Evolutionary conservation across 345 rosid genomes (phyloP).

Genomic region (Euphorbia pulcherrima): DNA sequence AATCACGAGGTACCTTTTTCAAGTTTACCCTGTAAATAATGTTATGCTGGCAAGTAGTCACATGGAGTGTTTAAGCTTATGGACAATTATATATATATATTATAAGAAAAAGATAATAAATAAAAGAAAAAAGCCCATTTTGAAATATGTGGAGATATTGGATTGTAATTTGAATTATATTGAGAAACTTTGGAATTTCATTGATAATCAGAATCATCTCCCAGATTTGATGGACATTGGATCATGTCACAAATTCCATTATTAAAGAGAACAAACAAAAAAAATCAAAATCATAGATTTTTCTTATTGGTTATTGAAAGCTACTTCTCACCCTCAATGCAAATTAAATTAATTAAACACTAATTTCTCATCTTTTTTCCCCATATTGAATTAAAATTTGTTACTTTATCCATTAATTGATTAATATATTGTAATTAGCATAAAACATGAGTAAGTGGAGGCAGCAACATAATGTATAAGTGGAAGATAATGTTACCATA

Average conservation of each 20-base stretch:
- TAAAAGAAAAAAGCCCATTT: background rate
- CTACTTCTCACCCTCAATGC: background rate
- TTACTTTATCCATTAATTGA: too few relatives aligned
- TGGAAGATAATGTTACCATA: too few relatives aligned
- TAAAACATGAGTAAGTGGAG: too few relatives aligned
- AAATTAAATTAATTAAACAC: background rate
- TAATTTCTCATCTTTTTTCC: too few relatives aligned
- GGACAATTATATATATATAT: constrained; percentile 14
- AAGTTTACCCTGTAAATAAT: too few relatives aligned
- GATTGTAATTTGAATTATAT: background rate
- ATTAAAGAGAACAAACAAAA: background rate
- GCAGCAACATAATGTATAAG: too few relatives aligned
- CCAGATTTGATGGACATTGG: constrained; percentile 21
- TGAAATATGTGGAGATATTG: constrained; percentile 17
- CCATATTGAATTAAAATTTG: too few relatives aligned
- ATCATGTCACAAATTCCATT: constrained; percentile 22
- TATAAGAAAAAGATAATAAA: too few relatives aligned
- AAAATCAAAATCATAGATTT: background rate
- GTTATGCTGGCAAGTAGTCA: constrained; percentile 8
- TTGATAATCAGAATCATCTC: background rate
- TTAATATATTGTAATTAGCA: too few relatives aligned
- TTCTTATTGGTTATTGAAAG: background rate
- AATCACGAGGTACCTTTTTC: too few relatives aligned
- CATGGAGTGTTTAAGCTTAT: constrained; percentile 13
- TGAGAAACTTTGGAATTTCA: background rate